Evolutionary conservation across 495 filamentous ascomycete species (phyloP).

Genomic region (Penicillium argentinense): DNA sequence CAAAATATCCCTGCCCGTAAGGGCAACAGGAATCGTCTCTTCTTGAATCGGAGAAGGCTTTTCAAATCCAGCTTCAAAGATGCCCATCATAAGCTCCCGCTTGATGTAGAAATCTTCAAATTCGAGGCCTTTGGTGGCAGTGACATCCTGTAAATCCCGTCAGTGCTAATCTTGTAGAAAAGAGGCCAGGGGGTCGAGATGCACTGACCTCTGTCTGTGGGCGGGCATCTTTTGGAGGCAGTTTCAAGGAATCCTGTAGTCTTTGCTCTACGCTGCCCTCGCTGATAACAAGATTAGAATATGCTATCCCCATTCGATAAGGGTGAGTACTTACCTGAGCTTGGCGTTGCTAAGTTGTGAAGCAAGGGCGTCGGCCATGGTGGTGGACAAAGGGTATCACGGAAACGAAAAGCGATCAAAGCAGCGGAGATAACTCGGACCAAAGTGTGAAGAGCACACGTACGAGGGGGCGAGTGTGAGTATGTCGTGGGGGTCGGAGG

Average conservation of each 20-base stretch:
- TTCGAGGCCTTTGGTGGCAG: slow-evolving; percentile 92
- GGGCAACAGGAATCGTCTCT: slow-evolving; percentile 94
- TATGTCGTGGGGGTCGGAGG: not conserved
- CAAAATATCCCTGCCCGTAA: slow-evolving; percentile 92
- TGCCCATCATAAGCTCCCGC: slow-evolving; percentile 94
- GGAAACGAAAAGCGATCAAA: not conserved
- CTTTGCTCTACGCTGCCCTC: slow-evolving; percentile 58
- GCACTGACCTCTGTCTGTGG: slow-evolving; percentile 86
- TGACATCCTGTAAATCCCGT: slow-evolving; percentile 74
- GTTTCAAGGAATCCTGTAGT: slow-evolving; percentile 77
- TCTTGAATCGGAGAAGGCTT: slow-evolving; percentile 99
- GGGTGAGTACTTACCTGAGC: slow-evolving; percentile 55
- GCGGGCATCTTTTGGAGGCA: slow-evolving; percentile 79
- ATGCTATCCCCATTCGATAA: not conserved
- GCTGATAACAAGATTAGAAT: slow-evolving; percentile 33
- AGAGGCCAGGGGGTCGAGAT: not conserved
- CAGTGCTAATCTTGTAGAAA: slow-evolving; percentile 7
- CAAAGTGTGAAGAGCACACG: not conserved
- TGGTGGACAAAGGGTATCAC: slow-evolving; percentile 21
- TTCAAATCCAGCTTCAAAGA: slow-evolving; percentile 98
- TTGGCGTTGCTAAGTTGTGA: slow-evolving; percentile 71
- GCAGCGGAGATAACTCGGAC: not conserved
- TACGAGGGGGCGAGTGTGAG: not conserved
- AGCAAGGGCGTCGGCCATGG: slow-evolving; percentile 61
- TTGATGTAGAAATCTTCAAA: slow-evolving; percentile 97